Percentiles rank a stretch among this genome's conserved stretches.
Evolutionary conservation across 441 rosid species (phyloP).

Genomic region (Arabidopsis hybrid): DNA sequence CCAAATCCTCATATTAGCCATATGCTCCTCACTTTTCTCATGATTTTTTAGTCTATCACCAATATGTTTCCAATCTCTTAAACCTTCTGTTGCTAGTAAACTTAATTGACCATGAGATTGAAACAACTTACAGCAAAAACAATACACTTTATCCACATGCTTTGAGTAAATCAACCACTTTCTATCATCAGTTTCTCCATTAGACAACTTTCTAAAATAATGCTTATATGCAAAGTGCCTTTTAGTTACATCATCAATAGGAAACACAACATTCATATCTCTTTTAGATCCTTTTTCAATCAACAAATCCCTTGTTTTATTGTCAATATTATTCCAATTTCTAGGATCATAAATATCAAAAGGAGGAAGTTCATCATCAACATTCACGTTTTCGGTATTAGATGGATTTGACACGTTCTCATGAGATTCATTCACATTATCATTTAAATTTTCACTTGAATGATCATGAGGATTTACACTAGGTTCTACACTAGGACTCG

Average conservation of each 20-base stretch:
- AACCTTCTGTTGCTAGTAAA: background rate
- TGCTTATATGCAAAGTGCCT: background rate
- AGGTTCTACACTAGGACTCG: too few relatives aligned
- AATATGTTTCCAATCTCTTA: background rate
- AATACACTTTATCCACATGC: too few relatives aligned
- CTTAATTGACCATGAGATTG: background rate
- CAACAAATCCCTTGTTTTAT: slow-evolving; percentile 7
- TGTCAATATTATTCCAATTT: slow-evolving; percentile 11
- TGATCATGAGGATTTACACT: background rate
- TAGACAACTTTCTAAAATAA: slow-evolving; percentile 3
- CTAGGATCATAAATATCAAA: slow-evolving; percentile 7
- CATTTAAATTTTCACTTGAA: too few relatives aligned
- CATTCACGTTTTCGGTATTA: background rate
- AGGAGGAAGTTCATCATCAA: background rate
- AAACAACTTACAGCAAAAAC: slow-evolving; percentile 3
- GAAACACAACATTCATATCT: background rate
- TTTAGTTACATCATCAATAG: background rate
- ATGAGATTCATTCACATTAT: too few relatives aligned
- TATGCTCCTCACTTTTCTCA: slow-evolving; percentile 7
- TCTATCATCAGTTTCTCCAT: background rate
- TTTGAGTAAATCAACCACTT: too few relatives aligned
- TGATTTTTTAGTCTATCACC: background rate
- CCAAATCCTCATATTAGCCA: slow-evolving; percentile 9
- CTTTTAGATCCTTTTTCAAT: background rate
- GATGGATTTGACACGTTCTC: background rate